Evolutionary conservation across 306 rosid species (phyloP).

Genomic region (Inga oerstediana): DNA sequence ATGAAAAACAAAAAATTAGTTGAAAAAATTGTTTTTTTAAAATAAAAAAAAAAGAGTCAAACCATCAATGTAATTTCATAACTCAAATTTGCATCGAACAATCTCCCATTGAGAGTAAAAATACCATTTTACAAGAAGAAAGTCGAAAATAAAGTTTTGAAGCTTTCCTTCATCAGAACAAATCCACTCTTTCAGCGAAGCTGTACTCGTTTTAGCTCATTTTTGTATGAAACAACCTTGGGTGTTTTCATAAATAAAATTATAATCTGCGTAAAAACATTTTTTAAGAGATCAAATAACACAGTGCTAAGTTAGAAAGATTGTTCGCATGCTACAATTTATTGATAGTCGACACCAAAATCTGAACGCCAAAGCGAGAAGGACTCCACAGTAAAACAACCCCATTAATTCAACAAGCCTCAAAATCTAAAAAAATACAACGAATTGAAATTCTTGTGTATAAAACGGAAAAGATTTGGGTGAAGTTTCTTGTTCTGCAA

Average conservation of each 20-base stretch:
- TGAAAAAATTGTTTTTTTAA: not conserved
- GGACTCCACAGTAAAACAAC: not conserved
- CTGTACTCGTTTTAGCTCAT: not conserved
- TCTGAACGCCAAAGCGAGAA: not conserved
- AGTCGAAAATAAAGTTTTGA: not conserved
- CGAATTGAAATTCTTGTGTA: not conserved
- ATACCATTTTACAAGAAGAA: not conserved
- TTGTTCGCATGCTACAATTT: not conserved
- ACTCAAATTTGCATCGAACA: constrained; percentile 13
- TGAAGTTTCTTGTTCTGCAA: not conserved
- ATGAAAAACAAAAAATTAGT: not conserved
- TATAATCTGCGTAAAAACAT: not conserved
- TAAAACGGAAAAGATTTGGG: not conserved
- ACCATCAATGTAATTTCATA: not conserved
- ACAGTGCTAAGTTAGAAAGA: not conserved
- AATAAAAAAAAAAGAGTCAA: not conserved
- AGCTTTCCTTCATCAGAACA: not conserved
- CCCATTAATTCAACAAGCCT: not conserved
- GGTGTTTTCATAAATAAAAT: not conserved
- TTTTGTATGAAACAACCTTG: not conserved
- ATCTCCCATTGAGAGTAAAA: not conserved
- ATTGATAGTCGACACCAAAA: not conserved
- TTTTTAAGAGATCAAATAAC: not conserved
- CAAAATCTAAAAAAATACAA: not conserved
- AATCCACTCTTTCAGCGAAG: not conserved